Evolutionary conservation across 768 basidiomycete genomes (phyloP).

Genomic region (Hypsizygus marmoreus): DNA sequence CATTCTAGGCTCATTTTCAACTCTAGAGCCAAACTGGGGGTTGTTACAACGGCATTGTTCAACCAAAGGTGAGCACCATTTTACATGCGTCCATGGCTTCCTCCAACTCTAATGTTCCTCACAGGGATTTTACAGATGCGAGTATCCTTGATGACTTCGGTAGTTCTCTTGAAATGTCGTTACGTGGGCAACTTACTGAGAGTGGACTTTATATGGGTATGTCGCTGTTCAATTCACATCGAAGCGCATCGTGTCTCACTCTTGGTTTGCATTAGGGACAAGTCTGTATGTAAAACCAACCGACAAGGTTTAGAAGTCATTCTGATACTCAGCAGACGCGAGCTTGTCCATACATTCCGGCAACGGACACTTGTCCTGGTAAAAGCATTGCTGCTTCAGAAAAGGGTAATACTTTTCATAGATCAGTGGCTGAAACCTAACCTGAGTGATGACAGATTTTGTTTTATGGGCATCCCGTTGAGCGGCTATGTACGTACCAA

Average conservation of each 20-base stretch:
- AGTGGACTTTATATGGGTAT: slow-evolving; percentile 94
- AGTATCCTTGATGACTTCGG: slow-evolving; percentile 90
- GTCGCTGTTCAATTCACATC: slow-evolving; percentile 21
- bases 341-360: slow-evolving; percentile 91
- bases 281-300: slow-evolving; percentile 55
- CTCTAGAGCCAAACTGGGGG: slow-evolving; percentile 84
- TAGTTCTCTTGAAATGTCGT: slow-evolving; percentile 69
- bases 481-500: slow-evolving; percentile 94
- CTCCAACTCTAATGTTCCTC: background rate
- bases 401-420: slow-evolving; percentile 78
- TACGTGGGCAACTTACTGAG: slow-evolving; percentile 84
- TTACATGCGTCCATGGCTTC: background rate
- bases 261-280: slow-evolving; percentile 50
- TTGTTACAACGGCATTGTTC: slow-evolving; percentile 91
- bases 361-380: slow-evolving; percentile 91
- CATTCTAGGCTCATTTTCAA: background rate
- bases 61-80: slow-evolving; percentile 63
- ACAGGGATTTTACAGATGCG: slow-evolving; percentile 84
- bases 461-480: slow-evolving; percentile 96
- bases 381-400: slow-evolving; percentile 93
- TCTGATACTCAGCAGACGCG: slow-evolving; percentile 56
- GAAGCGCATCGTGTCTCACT: background rate
- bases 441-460: slow-evolving; percentile 66
- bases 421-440: too few species aligned
- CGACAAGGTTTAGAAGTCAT: background rate